Evolutionary conservation across 306 rosid genomes (phyloP).

Genomic region (Quercus berberidifolia): DNA sequence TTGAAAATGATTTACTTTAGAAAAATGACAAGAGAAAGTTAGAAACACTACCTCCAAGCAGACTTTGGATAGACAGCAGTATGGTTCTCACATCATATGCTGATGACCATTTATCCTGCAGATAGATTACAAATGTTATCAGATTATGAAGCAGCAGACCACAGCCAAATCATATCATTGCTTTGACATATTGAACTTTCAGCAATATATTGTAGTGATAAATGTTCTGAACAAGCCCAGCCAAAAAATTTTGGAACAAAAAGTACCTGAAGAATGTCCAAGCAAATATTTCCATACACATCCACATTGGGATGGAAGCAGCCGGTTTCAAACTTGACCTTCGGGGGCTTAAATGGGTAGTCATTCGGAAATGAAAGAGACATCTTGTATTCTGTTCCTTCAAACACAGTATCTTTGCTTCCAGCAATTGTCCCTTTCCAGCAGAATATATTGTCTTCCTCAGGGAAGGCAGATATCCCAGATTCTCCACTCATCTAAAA

Average conservation of each 20-base stretch:
- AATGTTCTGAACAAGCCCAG: not conserved
- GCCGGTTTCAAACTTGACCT: conserved; percentile 80
- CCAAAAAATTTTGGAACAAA: not conserved
- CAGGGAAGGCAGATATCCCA: conserved; percentile 92
- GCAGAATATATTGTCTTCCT: conserved; percentile 86
- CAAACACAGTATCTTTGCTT: conserved; percentile 89
- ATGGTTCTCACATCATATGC: conserved; percentile 84
- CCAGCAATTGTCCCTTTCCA: conserved; percentile 97
- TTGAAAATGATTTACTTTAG: not conserved
- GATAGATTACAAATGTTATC: not conserved
- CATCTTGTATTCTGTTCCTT: conserved; percentile 83
- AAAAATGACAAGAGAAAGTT: not conserved
- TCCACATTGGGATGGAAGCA: conserved; percentile 96
- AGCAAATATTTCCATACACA: conserved; percentile 76
- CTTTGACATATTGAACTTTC: not conserved
- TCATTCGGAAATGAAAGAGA: conserved; percentile 81
- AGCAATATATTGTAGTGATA: not conserved
- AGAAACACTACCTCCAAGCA: conserved; percentile 71
- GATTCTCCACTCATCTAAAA: conserved; percentile 88
- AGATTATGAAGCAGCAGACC: not conserved
- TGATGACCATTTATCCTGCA: conserved; percentile 83
- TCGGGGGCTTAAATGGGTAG: conserved; percentile 93
- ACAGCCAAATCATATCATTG: not conserved
- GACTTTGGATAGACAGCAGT: conserved; percentile 74
- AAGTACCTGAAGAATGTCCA: conserved; percentile 97